Evolutionary conservation across 257 asterid species (phyloP), one percentile per base, ranked within the genome.

Genomic region (Salvia miltiorrhiza): DNA sequence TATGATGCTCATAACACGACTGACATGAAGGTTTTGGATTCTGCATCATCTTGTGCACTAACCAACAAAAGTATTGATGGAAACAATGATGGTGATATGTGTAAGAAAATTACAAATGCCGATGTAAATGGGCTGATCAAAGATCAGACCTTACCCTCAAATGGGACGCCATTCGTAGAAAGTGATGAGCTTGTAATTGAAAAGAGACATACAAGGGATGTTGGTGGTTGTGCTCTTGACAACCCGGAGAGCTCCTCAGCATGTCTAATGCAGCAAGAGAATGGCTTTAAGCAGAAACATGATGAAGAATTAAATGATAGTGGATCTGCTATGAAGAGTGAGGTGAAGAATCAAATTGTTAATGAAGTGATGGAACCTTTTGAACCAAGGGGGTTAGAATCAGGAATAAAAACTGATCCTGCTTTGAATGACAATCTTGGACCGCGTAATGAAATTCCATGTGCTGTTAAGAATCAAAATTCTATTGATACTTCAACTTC

Each of bases 1-100:
- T 69, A 14, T 74, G 85, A 80, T 71, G 85, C 63, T 75, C 74
- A 67, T 65, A 79, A 59, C 50, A 67, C 35, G 56, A 65, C 65
- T 76, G 71, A 82, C 65, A 35, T 72, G 20, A 84, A 85, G 60
- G 85, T 70, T 65, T 79, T 84, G 76, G 90, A 84, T 71, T 83
- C 86, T 40, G 85, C 70, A 63, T 80, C 85, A 70, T 75, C 86
- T 74, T 74, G 80, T 77, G 61, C 74, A 26, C 84, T 63, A 53
- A 55, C 87, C 61, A 83, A 71, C 71, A 58, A 48, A 73, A 77
- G 63, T 76, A 32, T 74, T 62, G 80, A 76, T 78, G 86, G 77
- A 74, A 83, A 80, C 44, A 79, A 71, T 76, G 87, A 72, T 19
- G 60, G 47, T 74, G 92, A 74, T 48, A 75, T 54, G 71, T 65